Conservation (phyloP, 1,139 yeast genomes). For the Pneumocystis wakefieldiae region DNA sequence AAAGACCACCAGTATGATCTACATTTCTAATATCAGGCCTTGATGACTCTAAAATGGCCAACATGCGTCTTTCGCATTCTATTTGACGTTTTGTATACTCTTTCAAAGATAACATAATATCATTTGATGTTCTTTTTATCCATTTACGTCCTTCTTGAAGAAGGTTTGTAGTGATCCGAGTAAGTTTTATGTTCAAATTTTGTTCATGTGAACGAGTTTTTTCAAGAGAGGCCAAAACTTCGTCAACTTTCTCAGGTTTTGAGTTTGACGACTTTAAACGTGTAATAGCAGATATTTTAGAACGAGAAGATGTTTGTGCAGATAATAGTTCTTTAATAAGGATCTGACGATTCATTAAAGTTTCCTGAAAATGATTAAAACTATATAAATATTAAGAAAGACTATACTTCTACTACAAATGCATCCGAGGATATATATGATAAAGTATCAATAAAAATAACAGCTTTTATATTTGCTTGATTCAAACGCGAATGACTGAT, state of each 20-base stretch:
- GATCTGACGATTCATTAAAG: conserved; percentile 79
- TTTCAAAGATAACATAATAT: conserved; percentile 41
- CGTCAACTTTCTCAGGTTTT: conserved; percentile 81
- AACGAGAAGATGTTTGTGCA: conserved; percentile 60
- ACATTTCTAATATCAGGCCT: conserved; percentile 61
- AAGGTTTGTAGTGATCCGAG: conserved; percentile 77
- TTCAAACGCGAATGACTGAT: conserved; percentile 67
- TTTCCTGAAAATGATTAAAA: conserved; percentile 32
- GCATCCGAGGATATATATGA: conserved; percentile 55
- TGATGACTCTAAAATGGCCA: conserved; percentile 60
- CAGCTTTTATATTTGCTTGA: conserved; percentile 59
- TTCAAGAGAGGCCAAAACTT: conserved; percentile 67
- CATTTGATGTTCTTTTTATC: conserved; percentile 39
- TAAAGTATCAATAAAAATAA: conserved; percentile 64
- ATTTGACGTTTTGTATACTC: conserved; percentile 55
- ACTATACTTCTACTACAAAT: conserved; percentile 50
- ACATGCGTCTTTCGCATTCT: conserved; percentile 71
- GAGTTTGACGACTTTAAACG: conserved; percentile 53
- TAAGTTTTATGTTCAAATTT: conserved; percentile 55
- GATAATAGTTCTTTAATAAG: conserved; percentile 74
- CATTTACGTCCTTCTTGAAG: conserved; percentile 52
- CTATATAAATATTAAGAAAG: neutral
- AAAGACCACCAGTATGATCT: conserved; percentile 66
- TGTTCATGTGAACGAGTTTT: conserved; percentile 69
- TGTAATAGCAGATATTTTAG: conserved; percentile 59